These are phyloP conservation scores for Russula brevipes DNA, from an alignment of 768 basidiomycete genomes.

Conservation along the genomic window DNA sequence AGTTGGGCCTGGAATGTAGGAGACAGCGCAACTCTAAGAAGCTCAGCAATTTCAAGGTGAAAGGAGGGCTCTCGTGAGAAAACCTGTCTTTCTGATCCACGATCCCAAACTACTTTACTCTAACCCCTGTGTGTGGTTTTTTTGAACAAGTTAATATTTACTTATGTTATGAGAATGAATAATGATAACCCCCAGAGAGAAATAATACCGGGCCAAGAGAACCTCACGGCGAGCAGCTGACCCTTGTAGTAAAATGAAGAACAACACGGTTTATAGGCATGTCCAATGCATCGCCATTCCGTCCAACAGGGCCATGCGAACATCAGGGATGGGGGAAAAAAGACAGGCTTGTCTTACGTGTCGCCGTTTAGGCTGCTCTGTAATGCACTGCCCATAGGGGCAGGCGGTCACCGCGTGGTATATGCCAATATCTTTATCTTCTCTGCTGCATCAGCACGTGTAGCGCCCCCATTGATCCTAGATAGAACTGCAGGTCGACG, in stretches of 20 bases:
- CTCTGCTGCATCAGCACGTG: slow-evolving; percentile 16
- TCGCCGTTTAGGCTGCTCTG: neutral
- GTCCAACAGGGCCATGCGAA: slow-evolving; percentile 1
- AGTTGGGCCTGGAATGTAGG: neutral
- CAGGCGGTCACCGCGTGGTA: slow-evolving; percentile 12
- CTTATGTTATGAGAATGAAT: slow-evolving; percentile 3
- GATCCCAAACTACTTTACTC: neutral
- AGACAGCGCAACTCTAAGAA: neutral
- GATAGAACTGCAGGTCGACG: slow-evolving; percentile 13
- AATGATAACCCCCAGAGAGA: neutral
- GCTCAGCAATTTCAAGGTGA: neutral
- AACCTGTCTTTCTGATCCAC: neutral
- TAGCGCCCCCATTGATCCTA: slow-evolving; percentile 8
- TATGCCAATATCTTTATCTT: slow-evolving; percentile 5
- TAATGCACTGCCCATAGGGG: neutral
- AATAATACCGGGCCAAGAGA: neutral
- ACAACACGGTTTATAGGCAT: slow-evolving; percentile 12
- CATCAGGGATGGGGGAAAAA: neutral
- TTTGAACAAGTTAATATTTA: neutral
- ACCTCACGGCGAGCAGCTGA: neutral
- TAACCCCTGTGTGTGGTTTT: neutral
- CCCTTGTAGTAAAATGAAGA: neutral
- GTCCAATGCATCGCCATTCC: neutral
- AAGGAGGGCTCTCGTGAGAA: slow-evolving; percentile 9
- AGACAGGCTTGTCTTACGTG: slow-evolving; percentile 8